Evolutionary conservation across 305 asterid genomes (phyloP), one percentile per base, ranked within the genome.

Genomic region (Solanum chacoense): DNA sequence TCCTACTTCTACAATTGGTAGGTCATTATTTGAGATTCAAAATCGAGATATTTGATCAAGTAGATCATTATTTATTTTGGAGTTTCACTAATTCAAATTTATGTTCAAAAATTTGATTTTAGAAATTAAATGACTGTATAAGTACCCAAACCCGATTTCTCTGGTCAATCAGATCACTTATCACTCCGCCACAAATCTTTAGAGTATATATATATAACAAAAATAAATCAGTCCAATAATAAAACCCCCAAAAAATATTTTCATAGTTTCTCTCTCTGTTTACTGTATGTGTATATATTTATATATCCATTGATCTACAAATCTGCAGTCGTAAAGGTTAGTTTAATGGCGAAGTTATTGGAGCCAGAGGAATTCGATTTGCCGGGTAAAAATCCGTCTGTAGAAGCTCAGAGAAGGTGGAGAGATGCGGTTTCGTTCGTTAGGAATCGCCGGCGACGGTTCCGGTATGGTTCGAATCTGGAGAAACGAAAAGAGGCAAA

Each of bases 361-460:
- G 90, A 77, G 36, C 87, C 94, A 87, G 87, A 92, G 79, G 97
- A 92, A 84, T 94, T 95, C 85, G 94, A 96, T 90, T 71, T 95
- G 89, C 94, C 96, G 45, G 88, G 83, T 85, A 95, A 91, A 89
- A 89, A 93, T 73, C 93, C 94, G 75, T 93, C 97, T 80, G 96
- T 87, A 35, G 98, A 92, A 90, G 96, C 96, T 9, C 92, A 91
- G 90, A 89, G 77, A 87, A 89, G 90, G 73, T 96, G 99, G 99
- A 94, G 99, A 9, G 88, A 91, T 6, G 98, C 97, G 92, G 95
- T 94, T 73, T 93, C 93, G 4, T 87, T 96, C 13, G 98, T 95
- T 86, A 92, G 89, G 90, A 96, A 96, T 90, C 94, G 93, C 40
- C 95, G 96, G 31, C 93, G 99, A 24, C 91, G 99, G 69, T 96